These are phyloP conservation scores for Fusarium graminum DNA, from an alignment of 2,329 filamentous ascomycete genomes.

Conservation along the genomic window DNA sequence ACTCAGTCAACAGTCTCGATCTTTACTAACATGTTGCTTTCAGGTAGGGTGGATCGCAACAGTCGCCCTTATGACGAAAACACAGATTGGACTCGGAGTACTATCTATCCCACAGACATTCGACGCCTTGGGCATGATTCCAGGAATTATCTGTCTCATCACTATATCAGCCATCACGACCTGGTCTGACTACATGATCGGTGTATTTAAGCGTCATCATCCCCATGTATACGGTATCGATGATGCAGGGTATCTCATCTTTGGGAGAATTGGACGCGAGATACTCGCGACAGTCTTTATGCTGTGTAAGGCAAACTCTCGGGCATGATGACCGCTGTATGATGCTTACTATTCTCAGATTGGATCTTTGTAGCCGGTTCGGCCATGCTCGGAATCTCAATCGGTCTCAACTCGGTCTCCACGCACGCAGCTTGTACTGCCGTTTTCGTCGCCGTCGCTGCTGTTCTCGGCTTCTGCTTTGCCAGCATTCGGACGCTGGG, in stretches of 20 bases:
- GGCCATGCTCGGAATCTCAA: slow-evolving; percentile 53
- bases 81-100: slow-evolving; percentile 61
- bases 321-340: too few species aligned
- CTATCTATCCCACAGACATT: slow-evolving; percentile 63
- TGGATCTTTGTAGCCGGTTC: slow-evolving; percentile 39
- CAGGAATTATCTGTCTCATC: slow-evolving; percentile 60
- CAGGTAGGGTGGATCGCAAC: slow-evolving; percentile 61
- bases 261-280: slow-evolving; percentile 61
- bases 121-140: slow-evolving; percentile 61
- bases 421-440: slow-evolving; percentile 57
- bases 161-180: slow-evolving; percentile 55
- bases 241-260: slow-evolving; percentile 64
- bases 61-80: slow-evolving; percentile 61
- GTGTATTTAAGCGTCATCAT: slow-evolving; percentile 64
- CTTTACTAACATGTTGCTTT: not conserved
- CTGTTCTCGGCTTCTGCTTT: slow-evolving; percentile 49
- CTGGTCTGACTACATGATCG: slow-evolving; percentile 56
- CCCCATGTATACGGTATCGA: slow-evolving; percentile 66
- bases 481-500: slow-evolving; percentile 52
- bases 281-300: slow-evolving; percentile 55
- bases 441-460: slow-evolving; percentile 55
- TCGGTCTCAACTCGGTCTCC: slow-evolving; percentile 58
- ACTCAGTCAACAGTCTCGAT: not conserved
- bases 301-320: slow-evolving; percentile 49
- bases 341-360: slow-evolving; percentile 1